Evolutionary conservation across 192 early-diverging fungal species (phyloP), one percentile per base, ranked within the genome.

Genomic region (Spizellomyces sp.): DNA sequence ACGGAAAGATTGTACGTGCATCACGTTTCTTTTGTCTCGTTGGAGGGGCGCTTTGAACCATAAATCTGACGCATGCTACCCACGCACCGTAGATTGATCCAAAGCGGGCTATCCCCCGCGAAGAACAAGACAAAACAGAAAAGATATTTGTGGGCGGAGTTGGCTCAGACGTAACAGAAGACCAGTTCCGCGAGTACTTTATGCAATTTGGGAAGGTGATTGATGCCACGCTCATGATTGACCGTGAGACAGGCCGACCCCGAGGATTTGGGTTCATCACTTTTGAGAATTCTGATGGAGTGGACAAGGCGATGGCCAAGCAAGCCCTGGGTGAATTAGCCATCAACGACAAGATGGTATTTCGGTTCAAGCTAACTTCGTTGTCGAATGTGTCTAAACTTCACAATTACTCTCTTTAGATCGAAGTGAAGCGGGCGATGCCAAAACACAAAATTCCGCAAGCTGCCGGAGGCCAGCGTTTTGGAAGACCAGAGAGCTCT

Each of bases 201-300:
- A 79, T 80, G 48, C 86, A 89, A 66, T 97, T 94, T 76, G 95
- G 95, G 1, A 84, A 78, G 57, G 90, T 97, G 48, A 77, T 90
- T 27, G 94, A 97, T 73, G 91, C 90, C 58, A 90, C 89, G 6
- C 75, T 97, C 46, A 94, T 96, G 93, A 85, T 85, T 19, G 94
- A 96, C 77, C 84, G 87, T n/a, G 84, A 85, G 63, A 91, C 93
- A 2, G 91, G 92, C n/a, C 86, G 92, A 57, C 90, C 93, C 17
- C 91, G 95, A 48, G 95, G 95, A 7, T 97, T 96, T 82, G 95
- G 95, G 9, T 97, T 97, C 83, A 91, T 97, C 57, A 95, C 93
- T 0, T 97, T 96, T 81, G 92, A 91, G 50, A 85, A 84, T 45
- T 83, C 88, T 44, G 69, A 84, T 45, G 88, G 86, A 12, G 91